A percentile compares a stretch with the other conserved stretches of the same genome.
phyloP scores from a whole-genome alignment of 352 stramenopile genomes.

The Globisporangium lucens region DNA sequence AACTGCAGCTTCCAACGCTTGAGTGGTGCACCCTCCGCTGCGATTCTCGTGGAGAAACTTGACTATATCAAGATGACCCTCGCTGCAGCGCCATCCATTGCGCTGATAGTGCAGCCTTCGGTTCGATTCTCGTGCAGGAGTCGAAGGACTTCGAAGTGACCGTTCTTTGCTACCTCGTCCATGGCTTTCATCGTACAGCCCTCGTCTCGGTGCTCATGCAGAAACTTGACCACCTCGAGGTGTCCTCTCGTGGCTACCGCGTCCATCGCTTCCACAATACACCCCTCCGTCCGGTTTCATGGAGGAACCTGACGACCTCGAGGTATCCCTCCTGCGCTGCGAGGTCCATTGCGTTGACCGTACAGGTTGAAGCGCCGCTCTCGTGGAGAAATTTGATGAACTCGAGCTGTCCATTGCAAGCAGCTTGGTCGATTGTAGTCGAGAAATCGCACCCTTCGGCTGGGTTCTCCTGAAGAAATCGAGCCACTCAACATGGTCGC shows the following conservation, averaged over 20 bases:
- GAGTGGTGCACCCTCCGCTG: neutral
- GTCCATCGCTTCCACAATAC: too few relatives aligned
- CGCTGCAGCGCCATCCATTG: too few relatives aligned
- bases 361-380: too few relatives aligned
- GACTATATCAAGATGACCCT: neutral
- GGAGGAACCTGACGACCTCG: neutral
- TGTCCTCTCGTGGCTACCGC: too few relatives aligned
- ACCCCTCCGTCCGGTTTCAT: neutral
- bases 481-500: neutral
- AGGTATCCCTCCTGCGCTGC: neutral
- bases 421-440: too few relatives aligned
- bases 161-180: neutral
- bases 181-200: constrained; percentile 12
- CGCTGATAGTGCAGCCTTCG: neutral
- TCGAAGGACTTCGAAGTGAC: neutral
- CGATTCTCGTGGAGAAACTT: neutral
- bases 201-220: constrained; percentile 8
- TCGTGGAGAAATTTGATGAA: too few relatives aligned
- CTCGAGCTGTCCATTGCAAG: too few relatives aligned
- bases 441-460: too few relatives aligned
- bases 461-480: too few relatives aligned
- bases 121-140: constrained; percentile 11
- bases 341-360: too few relatives aligned
- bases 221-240: constrained; percentile 1
- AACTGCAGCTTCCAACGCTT: neutral